Evolutionary conservation across 1,139 yeast genomes (phyloP), one percentile per base, ranked within the genome.

Genomic region (Groenewaldozyma sp.): DNA sequence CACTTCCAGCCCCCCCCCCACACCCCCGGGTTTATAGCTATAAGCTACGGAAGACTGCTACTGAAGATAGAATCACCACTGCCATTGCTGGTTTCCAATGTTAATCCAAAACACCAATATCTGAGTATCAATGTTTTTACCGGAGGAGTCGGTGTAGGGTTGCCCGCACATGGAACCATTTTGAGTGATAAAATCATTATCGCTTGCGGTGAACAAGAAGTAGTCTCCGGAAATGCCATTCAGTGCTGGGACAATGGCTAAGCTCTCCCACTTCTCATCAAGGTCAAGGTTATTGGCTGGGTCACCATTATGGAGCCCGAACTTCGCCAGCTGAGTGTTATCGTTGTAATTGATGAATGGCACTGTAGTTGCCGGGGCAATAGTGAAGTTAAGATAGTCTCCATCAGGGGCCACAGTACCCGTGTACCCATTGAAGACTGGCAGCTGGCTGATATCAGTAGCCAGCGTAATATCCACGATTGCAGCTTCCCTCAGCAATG

Each of bases 171-270:
- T 38, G 19, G 14, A 31, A 14, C 49, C 49, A 20, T 44, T 34
- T 29, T 46, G 49, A 14, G 49, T 46, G 27, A 46, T 46, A 34
- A 46, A 46, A 31, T 46, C 49, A 31, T 46, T 46, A 39, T 46
- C 49, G 24, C 47, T 46, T 41, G 43, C 37, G 22, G 45, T 38
- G 38, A 46, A 41, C 31, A 44, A 24, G 41, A 46, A 44, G 36
- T 42, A 46, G 36, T 46, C 47, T 18, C 43, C 34, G 10, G 42
- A 37, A 18, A 16, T 6, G 5, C 45, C 45, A 9, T 28, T 21
- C 35, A 34, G 37, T 2, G 47, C 38, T 1, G 47, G 45, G 7
- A 41, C 49, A 24, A 46, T 41, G 4, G 47, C 42, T n/a, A 46
- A 34, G 29, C 45, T 41, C 35, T 46, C 49, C 47, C 47, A 46